Evolutionary conservation across 139 green algal species (phyloP).

Genomic region (Chlorella vulgaris): DNA sequence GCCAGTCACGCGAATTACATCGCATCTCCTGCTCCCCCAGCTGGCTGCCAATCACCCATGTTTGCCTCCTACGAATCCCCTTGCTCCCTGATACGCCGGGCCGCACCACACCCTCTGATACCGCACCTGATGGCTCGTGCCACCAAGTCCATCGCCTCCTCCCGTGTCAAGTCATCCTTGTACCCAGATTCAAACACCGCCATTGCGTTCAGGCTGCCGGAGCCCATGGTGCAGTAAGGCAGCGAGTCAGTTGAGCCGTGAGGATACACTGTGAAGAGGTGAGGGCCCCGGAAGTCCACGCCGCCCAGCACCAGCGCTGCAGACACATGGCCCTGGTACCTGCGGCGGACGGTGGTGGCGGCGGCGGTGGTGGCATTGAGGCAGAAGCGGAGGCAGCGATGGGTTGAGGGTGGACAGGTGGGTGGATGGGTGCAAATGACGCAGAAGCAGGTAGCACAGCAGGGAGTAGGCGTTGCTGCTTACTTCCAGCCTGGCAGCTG

Average conservation of each 20-base stretch:
- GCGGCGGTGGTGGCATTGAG: too few species aligned
- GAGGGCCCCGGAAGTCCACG: slow-evolving; percentile 91
- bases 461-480: too few species aligned
- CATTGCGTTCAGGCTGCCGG: slow-evolving; percentile 96
- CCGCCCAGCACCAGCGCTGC: slow-evolving; percentile 96
- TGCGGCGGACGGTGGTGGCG: slow-evolving; percentile 24
- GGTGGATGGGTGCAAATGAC: neutral
- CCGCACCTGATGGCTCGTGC: slow-evolving; percentile 67
- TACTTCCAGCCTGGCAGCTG: neutral
- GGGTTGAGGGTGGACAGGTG: too few species aligned
- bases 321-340: slow-evolving; percentile 95
- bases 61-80: too few species aligned
- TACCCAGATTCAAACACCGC: slow-evolving; percentile 95
- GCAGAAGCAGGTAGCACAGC: neutral
- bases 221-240: slow-evolving; percentile 97
- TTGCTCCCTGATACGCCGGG: too few species aligned
- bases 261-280: slow-evolving; percentile 98
- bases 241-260: slow-evolving; percentile 97
- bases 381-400: too few species aligned
- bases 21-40: too few species aligned
- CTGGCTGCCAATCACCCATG: too few species aligned
- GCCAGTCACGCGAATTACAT: too few species aligned
- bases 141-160: slow-evolving; percentile 88
- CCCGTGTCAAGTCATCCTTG: slow-evolving; percentile 91
- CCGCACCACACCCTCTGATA: too few species aligned